Conservation (phyloP, 1,284 basidiomycete genomes). For the Moesziomyces antarcticus region DNA sequence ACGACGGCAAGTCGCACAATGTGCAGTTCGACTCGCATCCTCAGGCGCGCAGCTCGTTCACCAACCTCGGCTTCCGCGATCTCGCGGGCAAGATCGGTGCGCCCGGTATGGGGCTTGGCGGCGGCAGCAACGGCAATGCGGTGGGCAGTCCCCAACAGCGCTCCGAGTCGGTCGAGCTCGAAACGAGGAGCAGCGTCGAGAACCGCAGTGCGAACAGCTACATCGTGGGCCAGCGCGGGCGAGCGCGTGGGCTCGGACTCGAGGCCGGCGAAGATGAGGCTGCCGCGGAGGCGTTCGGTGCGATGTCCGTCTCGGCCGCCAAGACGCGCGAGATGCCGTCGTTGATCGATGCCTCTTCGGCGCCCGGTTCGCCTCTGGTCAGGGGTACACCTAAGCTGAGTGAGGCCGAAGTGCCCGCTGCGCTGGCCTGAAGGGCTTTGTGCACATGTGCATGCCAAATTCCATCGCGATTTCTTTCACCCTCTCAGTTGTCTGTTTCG, state of each 20-base stretch:
- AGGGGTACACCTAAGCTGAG: slow-evolving; percentile 9
- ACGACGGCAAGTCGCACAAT: slow-evolving; percentile 47
- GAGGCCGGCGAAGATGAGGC: slow-evolving; percentile 19
- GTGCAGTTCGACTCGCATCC: slow-evolving; percentile 33
- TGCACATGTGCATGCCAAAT: not conserved
- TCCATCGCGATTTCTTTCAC: not conserved
- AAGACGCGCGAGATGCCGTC: slow-evolving; percentile 6
- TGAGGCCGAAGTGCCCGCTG: slow-evolving; percentile 32
- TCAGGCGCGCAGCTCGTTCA: slow-evolving; percentile 22
- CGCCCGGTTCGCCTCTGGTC: slow-evolving; percentile 24
- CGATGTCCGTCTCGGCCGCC: slow-evolving; percentile 6
- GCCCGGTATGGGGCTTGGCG: slow-evolving; percentile 1
- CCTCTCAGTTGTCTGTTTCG: no score
- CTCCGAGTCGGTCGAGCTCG: slow-evolving; percentile 35
- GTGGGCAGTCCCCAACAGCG: slow-evolving; percentile 16
- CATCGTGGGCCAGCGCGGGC: slow-evolving; percentile 38
- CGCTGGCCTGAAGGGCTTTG: slow-evolving; percentile 32
- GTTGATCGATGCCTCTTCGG: slow-evolving; percentile 33
- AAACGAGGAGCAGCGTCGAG: slow-evolving; percentile 33
- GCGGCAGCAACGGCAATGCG: slow-evolving; percentile 6
- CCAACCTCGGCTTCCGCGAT: slow-evolving; percentile 41
- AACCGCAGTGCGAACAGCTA: slow-evolving; percentile 23
- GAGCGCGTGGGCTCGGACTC: slow-evolving; percentile 31
- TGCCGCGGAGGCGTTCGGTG: slow-evolving; percentile 13
- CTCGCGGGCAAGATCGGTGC: slow-evolving; percentile 31